Evolutionary conservation across 1,284 basidiomycete genomes (phyloP).

Genomic region (Fomitopsis palustris): DNA sequence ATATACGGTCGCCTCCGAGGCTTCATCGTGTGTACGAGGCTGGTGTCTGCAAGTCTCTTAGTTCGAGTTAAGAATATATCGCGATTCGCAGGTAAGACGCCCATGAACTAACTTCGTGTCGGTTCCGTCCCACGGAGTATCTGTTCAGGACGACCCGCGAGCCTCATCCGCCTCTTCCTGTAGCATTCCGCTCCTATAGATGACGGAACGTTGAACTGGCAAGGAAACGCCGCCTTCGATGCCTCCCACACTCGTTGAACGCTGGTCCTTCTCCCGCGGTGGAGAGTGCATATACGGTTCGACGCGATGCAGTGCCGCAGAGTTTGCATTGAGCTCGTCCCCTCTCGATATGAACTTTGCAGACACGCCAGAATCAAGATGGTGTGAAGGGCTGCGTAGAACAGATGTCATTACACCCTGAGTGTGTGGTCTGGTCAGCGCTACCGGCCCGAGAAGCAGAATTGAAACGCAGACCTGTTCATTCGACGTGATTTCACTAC

Average conservation of each 20-base stretch:
- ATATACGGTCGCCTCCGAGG: not conserved
- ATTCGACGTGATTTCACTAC: not conserved
- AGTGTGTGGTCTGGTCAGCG: not conserved
- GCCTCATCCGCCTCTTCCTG: not conserved
- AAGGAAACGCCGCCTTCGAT: not conserved
- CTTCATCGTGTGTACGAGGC: not conserved
- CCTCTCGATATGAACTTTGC: not conserved
- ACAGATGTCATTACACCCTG: not conserved
- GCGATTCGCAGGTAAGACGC: not conserved
- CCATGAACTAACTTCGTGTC: not conserved
- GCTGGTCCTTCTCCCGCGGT: not conserved
- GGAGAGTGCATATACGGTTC: not conserved
- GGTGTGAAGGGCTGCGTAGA: not conserved
- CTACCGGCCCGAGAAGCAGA: not conserved
- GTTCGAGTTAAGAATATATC: not conserved
- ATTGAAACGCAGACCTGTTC: not conserved
- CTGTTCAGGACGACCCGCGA: not conserved
- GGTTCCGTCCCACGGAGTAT: slow-evolving; percentile 1
- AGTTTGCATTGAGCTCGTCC: not conserved
- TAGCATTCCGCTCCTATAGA: not conserved
- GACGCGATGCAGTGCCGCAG: not conserved
- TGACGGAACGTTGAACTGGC: not conserved
- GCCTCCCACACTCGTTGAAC: not conserved
- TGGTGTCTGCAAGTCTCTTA: no score
- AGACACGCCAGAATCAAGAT: no score